These are phyloP conservation scores for Scenedesmus sp. DNA, from an alignment of 163 green algal species.

Conservation along the genomic window DNA sequence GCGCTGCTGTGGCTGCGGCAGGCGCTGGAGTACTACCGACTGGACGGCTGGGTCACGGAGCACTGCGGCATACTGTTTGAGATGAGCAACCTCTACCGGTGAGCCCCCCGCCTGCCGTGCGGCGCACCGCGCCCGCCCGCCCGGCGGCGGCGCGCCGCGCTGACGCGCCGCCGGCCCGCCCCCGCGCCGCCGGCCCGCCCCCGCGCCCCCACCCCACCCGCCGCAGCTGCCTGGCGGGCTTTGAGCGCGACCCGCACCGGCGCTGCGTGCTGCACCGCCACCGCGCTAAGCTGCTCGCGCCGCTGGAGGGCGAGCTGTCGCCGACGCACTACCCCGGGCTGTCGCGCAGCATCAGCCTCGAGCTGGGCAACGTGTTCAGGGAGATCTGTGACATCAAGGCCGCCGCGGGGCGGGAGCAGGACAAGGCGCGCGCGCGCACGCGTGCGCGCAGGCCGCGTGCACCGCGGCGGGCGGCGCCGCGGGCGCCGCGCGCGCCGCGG, in stretches of 20 bases:
- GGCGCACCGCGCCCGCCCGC: too few species aligned
- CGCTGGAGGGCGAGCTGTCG: slow-evolving; percentile 58
- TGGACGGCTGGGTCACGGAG: slow-evolving; percentile 71
- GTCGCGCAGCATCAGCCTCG: slow-evolving; percentile 56
- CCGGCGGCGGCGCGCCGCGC: too few species aligned
- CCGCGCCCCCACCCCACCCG: neutral
- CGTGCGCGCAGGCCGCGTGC: neutral
- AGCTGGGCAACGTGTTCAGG: slow-evolving; percentile 61
- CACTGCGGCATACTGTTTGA: slow-evolving; percentile 65
- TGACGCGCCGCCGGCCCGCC: too few species aligned
- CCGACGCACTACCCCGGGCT: slow-evolving; percentile 59
- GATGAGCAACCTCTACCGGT: slow-evolving; percentile 68
- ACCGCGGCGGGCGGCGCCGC: too few species aligned
- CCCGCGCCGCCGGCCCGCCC: too few species aligned
- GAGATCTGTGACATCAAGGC: slow-evolving; percentile 57
- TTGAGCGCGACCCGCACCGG: slow-evolving; percentile 57
- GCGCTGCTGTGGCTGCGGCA: slow-evolving; percentile 55
- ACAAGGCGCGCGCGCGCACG: slow-evolving; percentile 42
- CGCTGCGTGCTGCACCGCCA: slow-evolving; percentile 59
- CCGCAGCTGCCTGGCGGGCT: slow-evolving; percentile 52
- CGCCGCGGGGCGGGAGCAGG: slow-evolving; percentile 31
- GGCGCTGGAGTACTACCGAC: slow-evolving; percentile 64
- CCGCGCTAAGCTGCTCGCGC: slow-evolving; percentile 54
- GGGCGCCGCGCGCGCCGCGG: too few species aligned
- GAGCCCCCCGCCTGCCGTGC: neutral